These are phyloP conservation scores for Fusarium veterinarium DNA, from an alignment of 2,329 filamentous ascomycete species.

Conservation along the genomic window DNA sequence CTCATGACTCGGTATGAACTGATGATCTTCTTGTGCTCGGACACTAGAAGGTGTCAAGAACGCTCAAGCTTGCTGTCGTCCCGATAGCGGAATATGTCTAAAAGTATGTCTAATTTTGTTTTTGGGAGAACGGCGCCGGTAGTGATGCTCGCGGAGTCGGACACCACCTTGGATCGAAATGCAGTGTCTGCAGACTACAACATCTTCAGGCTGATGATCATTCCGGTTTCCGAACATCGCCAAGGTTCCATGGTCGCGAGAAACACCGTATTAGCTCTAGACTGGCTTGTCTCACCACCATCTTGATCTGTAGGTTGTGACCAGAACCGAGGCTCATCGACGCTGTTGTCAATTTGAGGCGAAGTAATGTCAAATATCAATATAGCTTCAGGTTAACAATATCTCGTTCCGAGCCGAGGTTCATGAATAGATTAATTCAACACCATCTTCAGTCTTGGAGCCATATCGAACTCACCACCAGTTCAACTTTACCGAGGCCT, in stretches of 20 bases:
- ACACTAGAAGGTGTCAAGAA: conserved; percentile 1
- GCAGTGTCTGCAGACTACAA: not conserved
- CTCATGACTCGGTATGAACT: not conserved
- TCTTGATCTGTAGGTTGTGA: not conserved
- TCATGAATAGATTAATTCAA: not conserved
- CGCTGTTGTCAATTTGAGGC: not conserved
- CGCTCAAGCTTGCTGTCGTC: not conserved
- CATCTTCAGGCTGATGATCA: not conserved
- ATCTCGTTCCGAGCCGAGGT: not conserved
- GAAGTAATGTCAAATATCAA: not conserved
- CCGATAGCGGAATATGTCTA: not conserved
- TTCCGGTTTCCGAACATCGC: not conserved
- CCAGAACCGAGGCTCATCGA: not conserved
- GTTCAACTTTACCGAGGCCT: not conserved
- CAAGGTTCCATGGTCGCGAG: not conserved
- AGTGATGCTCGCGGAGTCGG: not conserved
- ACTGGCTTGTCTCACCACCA: not conserved
- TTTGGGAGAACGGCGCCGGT: not conserved
- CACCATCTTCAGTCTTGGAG: not conserved
- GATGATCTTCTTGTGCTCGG: not conserved
- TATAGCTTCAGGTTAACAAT: not conserved
- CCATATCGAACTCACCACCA: not conserved
- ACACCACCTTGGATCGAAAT: not conserved
- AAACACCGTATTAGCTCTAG: not conserved
- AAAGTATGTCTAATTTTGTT: not conserved